Evolutionary conservation across 345 rosid genomes (phyloP).

Genomic region (Corymbia maculata): DNA sequence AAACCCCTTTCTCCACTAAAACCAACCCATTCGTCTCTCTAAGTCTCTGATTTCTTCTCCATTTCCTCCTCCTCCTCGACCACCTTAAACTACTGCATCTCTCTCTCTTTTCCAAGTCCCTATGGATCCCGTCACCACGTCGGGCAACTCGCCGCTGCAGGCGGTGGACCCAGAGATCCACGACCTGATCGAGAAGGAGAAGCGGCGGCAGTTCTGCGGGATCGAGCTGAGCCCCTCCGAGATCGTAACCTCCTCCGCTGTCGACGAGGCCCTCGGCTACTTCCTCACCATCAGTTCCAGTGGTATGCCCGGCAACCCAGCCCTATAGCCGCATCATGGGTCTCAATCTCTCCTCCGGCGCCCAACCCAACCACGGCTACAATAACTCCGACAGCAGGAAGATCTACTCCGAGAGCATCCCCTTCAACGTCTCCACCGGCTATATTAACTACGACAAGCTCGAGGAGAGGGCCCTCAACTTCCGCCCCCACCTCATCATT

Average conservation of each 20-base stretch:
- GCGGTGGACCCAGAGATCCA: constrained; percentile 72
- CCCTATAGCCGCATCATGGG: constrained; percentile 96
- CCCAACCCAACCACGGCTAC: constrained; percentile 78
- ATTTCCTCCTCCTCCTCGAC: background rate
- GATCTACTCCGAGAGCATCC: constrained; percentile 91
- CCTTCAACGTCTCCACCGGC: constrained; percentile 77
- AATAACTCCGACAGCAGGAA: constrained; percentile 90
- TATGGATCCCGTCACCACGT: constrained; percentile 61
- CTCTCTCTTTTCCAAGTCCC: background rate
- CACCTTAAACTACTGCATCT: background rate
- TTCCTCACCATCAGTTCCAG: constrained; percentile 92
- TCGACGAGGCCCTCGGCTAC: constrained; percentile 84
- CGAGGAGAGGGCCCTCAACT: constrained; percentile 90
- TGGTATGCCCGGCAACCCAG: constrained; percentile 90
- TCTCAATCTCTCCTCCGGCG: constrained; percentile 77
- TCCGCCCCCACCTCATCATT: constrained; percentile 77
- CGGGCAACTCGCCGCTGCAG: constrained; percentile 53
- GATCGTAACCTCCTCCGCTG: constrained; percentile 81
- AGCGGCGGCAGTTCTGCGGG: constrained; percentile 72
- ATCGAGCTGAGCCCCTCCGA: constrained; percentile 88
- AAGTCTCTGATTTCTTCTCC: background rate
- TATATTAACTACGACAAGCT: constrained; percentile 77
- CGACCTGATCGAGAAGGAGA: constrained; percentile 92
- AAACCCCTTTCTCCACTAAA: too few relatives aligned
- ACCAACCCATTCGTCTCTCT: background rate